These are phyloP conservation scores for Coniochaeta sp. DNA, from an alignment of 2,329 filamentous ascomycete species.

Conservation along the genomic window DNA sequence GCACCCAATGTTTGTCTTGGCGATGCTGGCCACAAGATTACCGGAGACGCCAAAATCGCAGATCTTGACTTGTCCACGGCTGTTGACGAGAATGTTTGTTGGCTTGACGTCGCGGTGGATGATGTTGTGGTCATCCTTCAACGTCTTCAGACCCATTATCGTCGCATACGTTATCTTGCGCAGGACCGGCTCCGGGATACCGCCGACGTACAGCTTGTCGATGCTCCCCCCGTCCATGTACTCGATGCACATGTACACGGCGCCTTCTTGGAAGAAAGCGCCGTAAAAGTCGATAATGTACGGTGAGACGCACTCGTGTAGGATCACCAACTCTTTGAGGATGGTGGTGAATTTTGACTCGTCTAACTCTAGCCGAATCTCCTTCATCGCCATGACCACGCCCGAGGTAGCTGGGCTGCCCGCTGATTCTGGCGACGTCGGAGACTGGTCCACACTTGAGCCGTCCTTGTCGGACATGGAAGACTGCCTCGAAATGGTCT, in stretches of 20 bases:
- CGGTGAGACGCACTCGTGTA: conserved; percentile 89
- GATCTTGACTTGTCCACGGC: conserved; percentile 87
- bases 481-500: conserved; percentile 28
- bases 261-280: conserved; percentile 97
- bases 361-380: conserved; percentile 90
- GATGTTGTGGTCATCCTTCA: conserved; percentile 98
- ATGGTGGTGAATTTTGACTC: conserved; percentile 96
- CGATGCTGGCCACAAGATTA: conserved; percentile 93
- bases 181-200: conserved; percentile 81
- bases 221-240: conserved; percentile 98
- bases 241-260: conserved; percentile 98
- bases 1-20: conserved; percentile 97
- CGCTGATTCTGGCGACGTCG: conserved; percentile 13
- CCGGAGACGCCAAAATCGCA: conserved; percentile 98
- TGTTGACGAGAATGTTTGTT: conserved; percentile 95
- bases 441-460: conserved; percentile 18
- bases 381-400: conserved; percentile 97
- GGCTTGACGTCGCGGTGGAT: conserved; percentile 98
- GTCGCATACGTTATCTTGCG: conserved; percentile 87
- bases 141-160: conserved; percentile 79
- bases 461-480: conserved; percentile 24
- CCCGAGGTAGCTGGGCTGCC: conserved; percentile 48
- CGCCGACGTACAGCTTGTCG: conserved; percentile 88
- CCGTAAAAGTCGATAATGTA: conserved; percentile 99
- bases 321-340: conserved; percentile 92